Evolutionary conservation across 164 flowering plant genomes (phyloP).

Genomic region (Nelumbo lutea): DNA sequence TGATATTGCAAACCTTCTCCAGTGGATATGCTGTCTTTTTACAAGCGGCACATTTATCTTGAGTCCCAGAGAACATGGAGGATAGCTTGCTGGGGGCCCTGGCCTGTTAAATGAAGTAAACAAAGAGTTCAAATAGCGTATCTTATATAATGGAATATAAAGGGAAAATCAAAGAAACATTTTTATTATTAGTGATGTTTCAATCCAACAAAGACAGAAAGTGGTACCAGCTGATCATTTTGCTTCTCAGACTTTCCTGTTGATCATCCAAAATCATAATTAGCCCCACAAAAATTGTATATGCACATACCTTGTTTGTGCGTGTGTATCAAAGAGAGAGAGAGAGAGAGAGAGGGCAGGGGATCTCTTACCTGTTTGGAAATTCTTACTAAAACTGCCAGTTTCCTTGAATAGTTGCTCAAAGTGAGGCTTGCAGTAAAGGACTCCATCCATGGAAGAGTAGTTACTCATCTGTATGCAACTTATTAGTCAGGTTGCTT

Average conservation of each 20-base stretch:
- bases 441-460: slow-evolving; percentile 53
- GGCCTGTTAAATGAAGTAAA: slow-evolving; percentile 16
- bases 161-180: not conserved
- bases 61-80: slow-evolving; percentile 54
- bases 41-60: slow-evolving; percentile 57
- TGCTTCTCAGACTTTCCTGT: slow-evolving; percentile 28
- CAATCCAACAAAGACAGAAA: not conserved
- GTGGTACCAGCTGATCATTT: slow-evolving; percentile 28
- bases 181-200: not conserved
- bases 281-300: not conserved
- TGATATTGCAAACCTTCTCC: slow-evolving; percentile 39
- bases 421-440: slow-evolving; percentile 68
- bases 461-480: slow-evolving; percentile 48
- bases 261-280: slow-evolving; percentile 13
- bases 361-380: slow-evolving; percentile 29
- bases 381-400: slow-evolving; percentile 37
- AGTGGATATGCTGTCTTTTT: slow-evolving; percentile 59
- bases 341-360: not conserved
- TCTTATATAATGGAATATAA: not conserved
- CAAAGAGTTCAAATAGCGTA: not conserved
- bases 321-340: slow-evolving; percentile 2
- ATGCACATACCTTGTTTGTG: not conserved
- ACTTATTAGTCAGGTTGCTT: not conserved
- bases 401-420: slow-evolving; percentile 56
- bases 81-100: slow-evolving; percentile 51